phyloP scores from a whole-genome alignment of 2,329 filamentous ascomycete species.

The Aplosporella prunicola region DNA sequence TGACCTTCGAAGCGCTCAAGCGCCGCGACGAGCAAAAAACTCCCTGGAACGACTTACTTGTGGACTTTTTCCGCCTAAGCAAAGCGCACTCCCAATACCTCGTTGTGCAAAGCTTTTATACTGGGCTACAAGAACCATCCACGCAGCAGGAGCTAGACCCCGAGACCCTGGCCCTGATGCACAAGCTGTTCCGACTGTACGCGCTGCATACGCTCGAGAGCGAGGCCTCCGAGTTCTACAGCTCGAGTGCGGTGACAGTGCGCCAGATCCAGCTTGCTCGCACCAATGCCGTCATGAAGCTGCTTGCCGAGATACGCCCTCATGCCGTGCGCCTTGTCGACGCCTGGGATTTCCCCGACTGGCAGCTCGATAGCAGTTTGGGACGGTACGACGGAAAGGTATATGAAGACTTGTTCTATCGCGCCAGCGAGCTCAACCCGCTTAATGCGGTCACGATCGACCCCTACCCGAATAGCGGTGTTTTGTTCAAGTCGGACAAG shows the following conservation, averaged over 20 bases:
- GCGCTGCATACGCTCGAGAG: slow-evolving; percentile 58
- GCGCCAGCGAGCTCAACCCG: slow-evolving; percentile 63
- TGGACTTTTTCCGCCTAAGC: slow-evolving; percentile 68
- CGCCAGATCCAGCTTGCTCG: slow-evolving; percentile 62
- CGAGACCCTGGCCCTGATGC: slow-evolving; percentile 49
- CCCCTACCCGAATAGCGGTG: slow-evolving; percentile 56
- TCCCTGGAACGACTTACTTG: slow-evolving; percentile 66
- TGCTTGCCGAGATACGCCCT: slow-evolving; percentile 62
- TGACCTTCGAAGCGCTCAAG: slow-evolving; percentile 67
- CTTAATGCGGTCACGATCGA: slow-evolving; percentile 64
- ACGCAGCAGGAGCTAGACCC: slow-evolving; percentile 47
- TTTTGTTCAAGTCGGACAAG: slow-evolving; percentile 47
- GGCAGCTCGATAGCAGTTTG: slow-evolving; percentile 63
- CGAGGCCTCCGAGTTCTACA: slow-evolving; percentile 65
- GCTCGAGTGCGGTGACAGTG: slow-evolving; percentile 57
- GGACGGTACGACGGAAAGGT: slow-evolving; percentile 65
- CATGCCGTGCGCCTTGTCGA: slow-evolving; percentile 65
- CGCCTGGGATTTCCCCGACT: slow-evolving; percentile 68
- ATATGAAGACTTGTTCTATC: slow-evolving; percentile 66
- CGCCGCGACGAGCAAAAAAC: slow-evolving; percentile 66
- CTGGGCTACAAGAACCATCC: slow-evolving; percentile 49
- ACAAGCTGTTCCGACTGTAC: slow-evolving; percentile 58
- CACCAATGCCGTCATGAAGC: slow-evolving; percentile 57
- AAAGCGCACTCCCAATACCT: slow-evolving; percentile 70
- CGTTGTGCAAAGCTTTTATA: slow-evolving; percentile 72